A percentile compares a stretch with the other conserved stretches of the same genome.
These are phyloP conservation scores for Pseudognaphalium luteoalbum DNA, from an alignment of 129 eudicot genomes.

Conservation along the genomic window DNA sequence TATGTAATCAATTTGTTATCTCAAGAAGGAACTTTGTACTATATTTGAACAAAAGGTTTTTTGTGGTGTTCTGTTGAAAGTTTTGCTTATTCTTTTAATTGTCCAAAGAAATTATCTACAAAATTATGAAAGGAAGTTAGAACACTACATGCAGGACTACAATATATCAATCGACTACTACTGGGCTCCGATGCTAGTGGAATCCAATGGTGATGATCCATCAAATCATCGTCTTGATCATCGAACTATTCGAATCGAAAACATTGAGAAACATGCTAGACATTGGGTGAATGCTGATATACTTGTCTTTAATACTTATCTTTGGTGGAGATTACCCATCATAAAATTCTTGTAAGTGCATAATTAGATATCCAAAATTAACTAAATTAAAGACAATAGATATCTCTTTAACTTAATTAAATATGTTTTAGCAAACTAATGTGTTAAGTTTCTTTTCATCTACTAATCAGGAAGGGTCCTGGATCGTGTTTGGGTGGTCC, in stretches of 20 bases:
- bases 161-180: constrained; percentile 62
- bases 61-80: too few relatives aligned
- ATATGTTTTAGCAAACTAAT: background rate
- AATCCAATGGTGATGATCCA: constrained; percentile 70
- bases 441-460: background rate
- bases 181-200: constrained; percentile 74
- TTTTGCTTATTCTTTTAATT: too few relatives aligned
- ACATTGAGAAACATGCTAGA: constrained; percentile 59
- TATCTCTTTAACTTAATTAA: background rate
- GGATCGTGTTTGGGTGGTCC: constrained; percentile 52
- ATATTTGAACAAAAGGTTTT: too few relatives aligned
- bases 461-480: constrained; percentile 36
- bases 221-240: constrained; percentile 47
- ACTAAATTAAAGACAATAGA: background rate
- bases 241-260: constrained; percentile 48
- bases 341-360: constrained; percentile 58
- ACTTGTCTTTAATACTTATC: constrained; percentile 56
- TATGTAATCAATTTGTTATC: too few relatives aligned
- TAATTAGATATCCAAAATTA: background rate
- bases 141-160: constrained; percentile 42
- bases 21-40: too few relatives aligned
- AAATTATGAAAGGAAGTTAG: background rate
- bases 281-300: constrained; percentile 61
- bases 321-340: constrained; percentile 64
- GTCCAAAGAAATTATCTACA: too few relatives aligned